Percentiles rank a stretch among this genome's conserved stretches.
phyloP scores from a whole-genome alignment of 139 green algal species.

The Diplosphaera chodatii region DNA sequence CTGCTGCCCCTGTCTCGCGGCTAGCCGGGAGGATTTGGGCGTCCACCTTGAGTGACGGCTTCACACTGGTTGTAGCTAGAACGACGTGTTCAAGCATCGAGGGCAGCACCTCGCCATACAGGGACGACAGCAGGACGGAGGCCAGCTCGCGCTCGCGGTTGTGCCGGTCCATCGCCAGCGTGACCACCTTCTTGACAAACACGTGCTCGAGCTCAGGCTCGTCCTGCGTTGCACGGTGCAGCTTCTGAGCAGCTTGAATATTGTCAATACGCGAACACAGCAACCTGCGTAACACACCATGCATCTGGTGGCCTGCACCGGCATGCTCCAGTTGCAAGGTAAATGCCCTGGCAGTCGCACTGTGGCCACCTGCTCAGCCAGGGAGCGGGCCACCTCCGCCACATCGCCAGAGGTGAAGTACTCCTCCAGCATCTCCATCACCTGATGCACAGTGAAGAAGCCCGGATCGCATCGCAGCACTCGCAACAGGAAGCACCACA shows the following conservation, averaged over 20 bases:
- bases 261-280: too few species aligned
- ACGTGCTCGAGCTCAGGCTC: constrained; percentile 59
- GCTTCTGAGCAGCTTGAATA: constrained; percentile 29
- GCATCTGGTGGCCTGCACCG: too few species aligned
- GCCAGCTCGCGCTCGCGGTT: constrained; percentile 91
- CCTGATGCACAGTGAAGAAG: constrained; percentile 9
- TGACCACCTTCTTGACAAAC: constrained; percentile 86
- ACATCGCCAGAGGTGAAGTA: constrained; percentile 80
- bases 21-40: too few species aligned
- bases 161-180: constrained; percentile 73
- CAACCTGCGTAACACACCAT: too few species aligned
- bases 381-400: constrained; percentile 30
- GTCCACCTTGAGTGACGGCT: too few species aligned
- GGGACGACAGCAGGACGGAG: constrained; percentile 63
- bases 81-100: too few species aligned
- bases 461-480: too few species aligned
- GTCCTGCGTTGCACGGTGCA: constrained; percentile 9
- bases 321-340: too few species aligned
- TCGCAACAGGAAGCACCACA: too few species aligned
- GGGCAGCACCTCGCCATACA: constrained; percentile 83
- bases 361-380: constrained; percentile 16
- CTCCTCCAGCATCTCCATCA: constrained; percentile 68
- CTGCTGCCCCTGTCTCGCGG: too few species aligned
- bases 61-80: too few species aligned
- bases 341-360: too few species aligned